Evolutionary conservation across 768 basidiomycete species (phyloP).

Genomic region (Auricularia sp.): DNA sequence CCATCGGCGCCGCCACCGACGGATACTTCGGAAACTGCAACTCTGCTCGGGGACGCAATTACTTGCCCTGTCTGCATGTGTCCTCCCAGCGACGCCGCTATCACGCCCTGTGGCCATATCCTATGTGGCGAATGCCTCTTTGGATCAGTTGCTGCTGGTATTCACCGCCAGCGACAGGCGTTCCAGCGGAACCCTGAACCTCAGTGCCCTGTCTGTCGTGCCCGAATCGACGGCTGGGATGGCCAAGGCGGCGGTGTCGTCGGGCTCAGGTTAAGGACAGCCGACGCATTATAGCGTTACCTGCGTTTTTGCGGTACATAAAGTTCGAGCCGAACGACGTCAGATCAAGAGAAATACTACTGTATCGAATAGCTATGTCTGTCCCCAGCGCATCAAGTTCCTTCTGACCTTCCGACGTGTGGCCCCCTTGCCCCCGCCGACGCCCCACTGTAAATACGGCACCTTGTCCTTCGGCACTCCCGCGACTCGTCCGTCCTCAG

Average conservation of each 20-base stretch:
- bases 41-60: neutral
- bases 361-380: constrained; percentile 16
- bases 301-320: neutral
- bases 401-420: constrained; percentile 65
- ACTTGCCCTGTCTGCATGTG: constrained; percentile 75
- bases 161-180: constrained; percentile 33
- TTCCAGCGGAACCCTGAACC: constrained; percentile 14
- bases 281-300: neutral
- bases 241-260: constrained; percentile 59
- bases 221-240: constrained; percentile 57
- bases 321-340: neutral
- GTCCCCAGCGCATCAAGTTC: constrained; percentile 78
- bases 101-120: constrained; percentile 75
- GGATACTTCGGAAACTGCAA: neutral
- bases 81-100: constrained; percentile 60
- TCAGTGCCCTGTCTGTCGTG: constrained; percentile 65
- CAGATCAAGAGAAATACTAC: neutral
- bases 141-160: constrained; percentile 53
- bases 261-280: constrained; percentile 26
- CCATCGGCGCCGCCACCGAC: neutral
- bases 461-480: constrained; percentile 43
- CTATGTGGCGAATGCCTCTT: constrained; percentile 71
- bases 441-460: constrained; percentile 76
- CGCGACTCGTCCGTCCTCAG: constrained; percentile 37
- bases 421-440: constrained; percentile 57